Evolutionary conservation across 2,329 filamentous ascomycete species (phyloP).

Genomic region (Fusarium marasasianum): DNA sequence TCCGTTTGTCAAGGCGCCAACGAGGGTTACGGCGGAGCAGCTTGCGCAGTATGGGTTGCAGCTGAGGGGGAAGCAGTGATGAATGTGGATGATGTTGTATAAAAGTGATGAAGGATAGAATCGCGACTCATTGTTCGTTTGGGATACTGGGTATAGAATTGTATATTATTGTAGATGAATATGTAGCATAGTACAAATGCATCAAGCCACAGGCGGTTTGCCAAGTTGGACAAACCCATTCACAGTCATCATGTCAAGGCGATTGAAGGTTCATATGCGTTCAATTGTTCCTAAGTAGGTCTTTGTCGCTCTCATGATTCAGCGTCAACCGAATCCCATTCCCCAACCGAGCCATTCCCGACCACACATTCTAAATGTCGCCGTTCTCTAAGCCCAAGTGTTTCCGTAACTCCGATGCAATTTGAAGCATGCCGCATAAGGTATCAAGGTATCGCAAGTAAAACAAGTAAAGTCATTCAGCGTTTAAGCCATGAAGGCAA

Average conservation of each 20-base stretch:
- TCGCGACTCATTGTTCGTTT: slow-evolving; percentile 2
- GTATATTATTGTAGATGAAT: slow-evolving; percentile 25
- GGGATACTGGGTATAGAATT: neutral
- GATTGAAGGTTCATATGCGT: neutral
- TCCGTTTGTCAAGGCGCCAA: slow-evolving; percentile 81
- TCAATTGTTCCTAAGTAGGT: slow-evolving; percentile 2
- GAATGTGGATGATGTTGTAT: neutral
- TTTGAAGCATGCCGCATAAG: slow-evolving; percentile 9
- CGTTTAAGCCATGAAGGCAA: slow-evolving; percentile 23
- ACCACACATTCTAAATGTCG: slow-evolving; percentile 10
- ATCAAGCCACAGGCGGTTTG: neutral
- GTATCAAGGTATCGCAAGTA: slow-evolving; percentile 6
- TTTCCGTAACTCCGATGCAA: slow-evolving; percentile 19
- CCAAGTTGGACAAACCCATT: rapidly evolving
- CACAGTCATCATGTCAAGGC: neutral
- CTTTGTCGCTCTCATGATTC: slow-evolving; percentile 3
- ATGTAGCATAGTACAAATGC: neutral
- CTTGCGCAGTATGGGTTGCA: slow-evolving; percentile 59
- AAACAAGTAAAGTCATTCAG: neutral
- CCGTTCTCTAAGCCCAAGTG: slow-evolving; percentile 8
- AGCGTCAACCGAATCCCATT: slow-evolving; percentile 1
- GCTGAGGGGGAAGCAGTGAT: slow-evolving; percentile 15
- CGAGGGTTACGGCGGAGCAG: slow-evolving; percentile 68
- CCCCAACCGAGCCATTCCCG: neutral
- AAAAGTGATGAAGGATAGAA: neutral